Evolutionary conservation across 2,329 filamentous ascomycete species (phyloP), one percentile per base, ranked within the genome.

Genomic region (Penicillium verrucosum): DNA sequence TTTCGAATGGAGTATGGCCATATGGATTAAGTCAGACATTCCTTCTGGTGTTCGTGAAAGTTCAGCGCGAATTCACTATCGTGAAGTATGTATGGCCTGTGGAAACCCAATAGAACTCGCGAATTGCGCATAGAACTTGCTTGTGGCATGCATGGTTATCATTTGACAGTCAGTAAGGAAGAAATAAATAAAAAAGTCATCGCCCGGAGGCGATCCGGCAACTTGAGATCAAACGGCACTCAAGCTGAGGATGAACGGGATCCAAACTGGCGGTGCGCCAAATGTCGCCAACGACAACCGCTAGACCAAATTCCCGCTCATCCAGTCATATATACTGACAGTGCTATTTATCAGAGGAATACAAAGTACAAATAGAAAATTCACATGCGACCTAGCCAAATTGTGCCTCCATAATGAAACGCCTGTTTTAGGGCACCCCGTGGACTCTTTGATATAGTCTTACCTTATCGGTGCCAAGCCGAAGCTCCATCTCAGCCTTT

Each of bases 41-140:
- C 5, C 38, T 23, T 40, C 18, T 14, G 34, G 37, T 5, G 18
- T 40, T 12, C 11, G 9, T 37, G 16, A 37, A 37, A 37, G 32
- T 18, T 37, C 9, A 18, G 36, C 4, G 9, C n/a, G 8, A 18
- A 18, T 18, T 59, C 5, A 16, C 67, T 5, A 63, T 70, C 42
- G 60, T 64, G 12, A 62, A 66, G 18, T 62, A 66, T 54, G 69
- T 62, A 66, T 54, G 69, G 67, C 1, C 62, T 66, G 43, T 47
- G 61, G 46, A 64, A 56, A 29, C 54, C 68, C 7, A 51, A 57
- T 27, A 60, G 58, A 23, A 63, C 68, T 16, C 61, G 67, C 21
- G 64, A 53, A 25, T 44, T 68, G 18, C 60, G 58, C 7, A 27
- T 64, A 57, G 36, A 47, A 23, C 23, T 16, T 27, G 8, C 11